phyloP scores from a whole-genome alignment of 768 basidiomycete species.

The Rhizopogon vinicolor region DNA sequence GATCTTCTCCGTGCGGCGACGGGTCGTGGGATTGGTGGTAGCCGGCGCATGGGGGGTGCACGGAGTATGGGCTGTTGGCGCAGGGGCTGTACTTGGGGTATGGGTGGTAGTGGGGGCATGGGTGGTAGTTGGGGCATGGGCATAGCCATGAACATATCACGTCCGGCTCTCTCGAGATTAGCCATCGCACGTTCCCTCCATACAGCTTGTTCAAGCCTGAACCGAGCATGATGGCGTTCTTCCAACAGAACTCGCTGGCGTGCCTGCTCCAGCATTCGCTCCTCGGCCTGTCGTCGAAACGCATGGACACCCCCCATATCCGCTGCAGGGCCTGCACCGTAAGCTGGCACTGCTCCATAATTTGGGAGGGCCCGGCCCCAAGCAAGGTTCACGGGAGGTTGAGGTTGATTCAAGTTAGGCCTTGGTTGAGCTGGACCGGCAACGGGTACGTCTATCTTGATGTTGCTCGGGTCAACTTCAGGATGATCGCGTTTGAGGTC shows the following conservation, averaged over 20 bases:
- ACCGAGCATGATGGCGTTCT: no score
- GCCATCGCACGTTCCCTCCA: no score
- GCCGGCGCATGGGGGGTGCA: background rate
- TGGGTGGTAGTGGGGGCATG: no score
- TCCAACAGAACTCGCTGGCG: no score
- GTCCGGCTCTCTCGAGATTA: background rate
- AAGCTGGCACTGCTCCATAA: background rate
- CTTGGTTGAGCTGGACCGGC: slow-evolving; percentile 23
- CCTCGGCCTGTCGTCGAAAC: background rate
- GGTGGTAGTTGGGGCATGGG: no score
- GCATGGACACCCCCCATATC: background rate
- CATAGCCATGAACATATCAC: background rate
- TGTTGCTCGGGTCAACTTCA: slow-evolving; percentile 51
- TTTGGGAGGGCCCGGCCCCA: background rate
- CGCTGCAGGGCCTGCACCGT: background rate
- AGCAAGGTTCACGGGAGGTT: background rate
- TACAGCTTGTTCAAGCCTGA: no score
- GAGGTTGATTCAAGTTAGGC: background rate
- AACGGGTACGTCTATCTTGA: slow-evolving; percentile 62
- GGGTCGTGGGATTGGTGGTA: background rate
- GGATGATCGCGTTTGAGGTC: slow-evolving; percentile 57
- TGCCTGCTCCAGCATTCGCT: background rate
- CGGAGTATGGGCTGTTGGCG: no score
- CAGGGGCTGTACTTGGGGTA: no score
- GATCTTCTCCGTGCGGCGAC: background rate